Conservation (phyloP, 345 rosid species). For the Orychophragmus violaceus region DNA sequence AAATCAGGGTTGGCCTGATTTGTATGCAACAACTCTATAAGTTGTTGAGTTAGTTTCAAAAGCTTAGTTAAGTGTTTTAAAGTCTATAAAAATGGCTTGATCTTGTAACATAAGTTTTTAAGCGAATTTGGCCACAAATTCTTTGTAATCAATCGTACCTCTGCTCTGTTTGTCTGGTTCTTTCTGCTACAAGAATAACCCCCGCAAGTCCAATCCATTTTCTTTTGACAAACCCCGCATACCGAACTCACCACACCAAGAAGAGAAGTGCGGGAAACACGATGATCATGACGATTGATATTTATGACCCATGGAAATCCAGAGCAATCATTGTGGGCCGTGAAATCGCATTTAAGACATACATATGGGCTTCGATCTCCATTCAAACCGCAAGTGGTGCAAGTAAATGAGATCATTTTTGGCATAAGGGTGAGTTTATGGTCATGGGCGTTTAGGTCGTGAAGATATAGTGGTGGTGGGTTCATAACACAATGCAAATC, state of each 20-base stretch:
- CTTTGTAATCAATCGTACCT: no score
- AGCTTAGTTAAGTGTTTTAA: no score
- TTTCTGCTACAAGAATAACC: no score
- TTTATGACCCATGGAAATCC: background rate
- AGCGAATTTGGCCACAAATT: no score
- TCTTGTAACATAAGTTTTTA: no score
- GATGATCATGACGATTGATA: background rate
- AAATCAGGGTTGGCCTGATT: no score
- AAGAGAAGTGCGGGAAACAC: background rate
- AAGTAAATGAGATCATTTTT: background rate
- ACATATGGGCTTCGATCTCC: conserved; percentile 4
- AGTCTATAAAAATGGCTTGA: no score
- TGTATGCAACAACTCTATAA: no score
- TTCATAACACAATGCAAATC: background rate
- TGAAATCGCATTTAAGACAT: background rate
- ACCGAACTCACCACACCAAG: background rate
- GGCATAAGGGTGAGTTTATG: background rate
- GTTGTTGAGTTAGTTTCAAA: no score
- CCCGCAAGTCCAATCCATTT: background rate
- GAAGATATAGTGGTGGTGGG: background rate
- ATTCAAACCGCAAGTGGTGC: no score
- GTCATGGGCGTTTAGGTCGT: background rate
- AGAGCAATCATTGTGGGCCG: background rate
- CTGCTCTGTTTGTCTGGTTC: no score
- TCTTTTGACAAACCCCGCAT: background rate